A percentile compares a stretch with the other conserved stretches of the same genome.
Conservation (phyloP, 306 rosid genomes). For the Lagenaria siceraria region DNA sequence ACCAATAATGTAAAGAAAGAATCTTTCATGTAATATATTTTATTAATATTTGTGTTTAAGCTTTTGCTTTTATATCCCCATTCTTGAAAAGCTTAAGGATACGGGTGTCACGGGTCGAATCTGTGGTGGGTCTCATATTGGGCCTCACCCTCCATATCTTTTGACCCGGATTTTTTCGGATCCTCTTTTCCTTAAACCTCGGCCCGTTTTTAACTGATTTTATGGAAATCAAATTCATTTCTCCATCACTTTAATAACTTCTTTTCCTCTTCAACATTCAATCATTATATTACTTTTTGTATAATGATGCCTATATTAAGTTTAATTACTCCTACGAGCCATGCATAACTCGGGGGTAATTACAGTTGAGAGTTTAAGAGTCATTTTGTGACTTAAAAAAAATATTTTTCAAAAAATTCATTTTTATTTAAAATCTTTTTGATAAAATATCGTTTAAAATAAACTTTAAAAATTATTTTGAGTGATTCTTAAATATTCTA, state of each 20-base stretch:
- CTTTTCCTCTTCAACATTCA: background rate
- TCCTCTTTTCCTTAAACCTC: background rate
- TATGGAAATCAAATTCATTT: background rate
- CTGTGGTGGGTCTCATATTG: background rate
- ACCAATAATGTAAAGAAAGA: background rate
- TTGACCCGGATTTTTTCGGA: background rate
- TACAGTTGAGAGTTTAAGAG: no score
- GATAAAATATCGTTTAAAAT: no score
- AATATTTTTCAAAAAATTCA: no score
- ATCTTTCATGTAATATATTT: background rate
- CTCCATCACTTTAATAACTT: background rate
- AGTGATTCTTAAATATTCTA: no score
- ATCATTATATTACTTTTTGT: no score
- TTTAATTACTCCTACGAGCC: no score
- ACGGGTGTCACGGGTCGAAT: conserved; percentile 2
- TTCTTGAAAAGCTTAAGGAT: background rate
- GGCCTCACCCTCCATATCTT: background rate
- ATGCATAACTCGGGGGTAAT: no score
- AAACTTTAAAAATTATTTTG: no score
- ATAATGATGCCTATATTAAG: background rate
- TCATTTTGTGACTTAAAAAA: no score
- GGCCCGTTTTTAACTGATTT: background rate
- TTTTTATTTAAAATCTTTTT: no score
- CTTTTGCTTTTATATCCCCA: background rate
- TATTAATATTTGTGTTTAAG: background rate